Evolutionary conservation across 345 rosid species (phyloP).

Genomic region (Lepidium sativum): DNA sequence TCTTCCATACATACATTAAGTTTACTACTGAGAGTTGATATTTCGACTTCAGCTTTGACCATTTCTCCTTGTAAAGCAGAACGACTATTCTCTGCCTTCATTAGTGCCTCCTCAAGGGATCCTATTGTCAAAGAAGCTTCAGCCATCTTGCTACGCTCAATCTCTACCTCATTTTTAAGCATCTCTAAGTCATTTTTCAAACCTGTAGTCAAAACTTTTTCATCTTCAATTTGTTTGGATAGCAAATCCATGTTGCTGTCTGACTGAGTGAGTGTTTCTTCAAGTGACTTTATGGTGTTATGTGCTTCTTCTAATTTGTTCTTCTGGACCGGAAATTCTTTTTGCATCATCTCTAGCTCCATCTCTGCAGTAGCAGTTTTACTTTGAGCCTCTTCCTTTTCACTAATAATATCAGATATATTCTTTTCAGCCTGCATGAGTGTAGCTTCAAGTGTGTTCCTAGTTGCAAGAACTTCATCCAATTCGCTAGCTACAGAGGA

Average conservation of each 20-base stretch:
- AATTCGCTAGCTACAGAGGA: slow-evolving; percentile 37
- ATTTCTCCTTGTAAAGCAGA: slow-evolving; percentile 54
- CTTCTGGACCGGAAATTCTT: slow-evolving; percentile 42
- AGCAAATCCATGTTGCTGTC: slow-evolving; percentile 42
- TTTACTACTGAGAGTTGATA: slow-evolving; percentile 52
- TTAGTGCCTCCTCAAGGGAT: slow-evolving; percentile 51
- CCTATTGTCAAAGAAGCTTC: slow-evolving; percentile 45
- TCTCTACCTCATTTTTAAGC: slow-evolving; percentile 50
- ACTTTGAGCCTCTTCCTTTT: slow-evolving; percentile 62
- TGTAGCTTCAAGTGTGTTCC: slow-evolving; percentile 57
- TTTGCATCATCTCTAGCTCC: slow-evolving; percentile 49
- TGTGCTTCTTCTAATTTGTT: slow-evolving; percentile 50
- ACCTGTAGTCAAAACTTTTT: slow-evolving; percentile 28
- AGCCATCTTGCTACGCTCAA: slow-evolving; percentile 38
- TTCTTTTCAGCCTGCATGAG: slow-evolving; percentile 49
- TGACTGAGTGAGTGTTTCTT: slow-evolving; percentile 46
- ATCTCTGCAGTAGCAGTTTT: slow-evolving; percentile 39
- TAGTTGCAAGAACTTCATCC: slow-evolving; percentile 42
- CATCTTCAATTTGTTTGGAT: slow-evolving; percentile 41
- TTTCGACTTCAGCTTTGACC: slow-evolving; percentile 49
- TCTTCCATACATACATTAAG: slow-evolving; percentile 72
- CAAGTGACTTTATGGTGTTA: slow-evolving; percentile 49
- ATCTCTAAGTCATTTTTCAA: slow-evolving; percentile 52
- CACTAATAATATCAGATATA: slow-evolving; percentile 43
- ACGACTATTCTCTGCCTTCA: slow-evolving; percentile 41